Evolutionary conservation across 495 filamentous ascomycete species (phyloP).

Genomic region (Podospora fimiseda): DNA sequence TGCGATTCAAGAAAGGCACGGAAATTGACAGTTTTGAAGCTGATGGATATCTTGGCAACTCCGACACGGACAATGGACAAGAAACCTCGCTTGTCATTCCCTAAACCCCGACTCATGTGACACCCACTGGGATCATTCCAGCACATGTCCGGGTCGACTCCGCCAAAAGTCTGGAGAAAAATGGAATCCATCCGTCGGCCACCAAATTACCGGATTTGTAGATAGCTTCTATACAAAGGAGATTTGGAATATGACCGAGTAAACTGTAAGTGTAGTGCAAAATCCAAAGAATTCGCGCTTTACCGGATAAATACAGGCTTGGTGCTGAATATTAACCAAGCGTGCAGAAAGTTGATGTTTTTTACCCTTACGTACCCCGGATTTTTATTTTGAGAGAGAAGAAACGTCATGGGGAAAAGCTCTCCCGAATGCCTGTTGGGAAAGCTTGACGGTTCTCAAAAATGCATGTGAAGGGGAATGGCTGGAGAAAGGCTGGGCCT

Average conservation of each 20-base stretch:
- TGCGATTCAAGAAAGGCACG: background rate
- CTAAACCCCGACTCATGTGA: slow-evolving; percentile 1
- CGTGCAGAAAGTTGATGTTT: no score
- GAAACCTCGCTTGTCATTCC: slow-evolving; percentile 1
- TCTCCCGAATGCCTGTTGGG: background rate
- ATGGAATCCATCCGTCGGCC: background rate
- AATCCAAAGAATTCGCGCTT: background rate
- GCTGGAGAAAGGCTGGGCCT: background rate
- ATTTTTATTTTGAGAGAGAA: no score
- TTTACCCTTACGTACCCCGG: no score
- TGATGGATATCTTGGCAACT: background rate
- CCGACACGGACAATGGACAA: no score
- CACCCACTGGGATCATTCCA: background rate
- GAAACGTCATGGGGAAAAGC: background rate
- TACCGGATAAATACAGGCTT: slow-evolving; percentile 1
- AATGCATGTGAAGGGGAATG: background rate
- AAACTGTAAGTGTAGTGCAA: background rate
- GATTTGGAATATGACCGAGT: background rate
- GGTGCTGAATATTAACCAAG: no score
- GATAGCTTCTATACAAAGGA: no score
- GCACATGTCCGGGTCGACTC: slow-evolving; percentile 1
- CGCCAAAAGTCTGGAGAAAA: background rate
- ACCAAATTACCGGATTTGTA: no score
- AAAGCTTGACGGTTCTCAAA: background rate
- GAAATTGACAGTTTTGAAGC: no score